A percentile compares a stretch with the other conserved stretches of the same genome.
phyloP scores from a whole-genome alignment of 768 basidiomycete species.

The Leccinum barrowsii region DNA sequence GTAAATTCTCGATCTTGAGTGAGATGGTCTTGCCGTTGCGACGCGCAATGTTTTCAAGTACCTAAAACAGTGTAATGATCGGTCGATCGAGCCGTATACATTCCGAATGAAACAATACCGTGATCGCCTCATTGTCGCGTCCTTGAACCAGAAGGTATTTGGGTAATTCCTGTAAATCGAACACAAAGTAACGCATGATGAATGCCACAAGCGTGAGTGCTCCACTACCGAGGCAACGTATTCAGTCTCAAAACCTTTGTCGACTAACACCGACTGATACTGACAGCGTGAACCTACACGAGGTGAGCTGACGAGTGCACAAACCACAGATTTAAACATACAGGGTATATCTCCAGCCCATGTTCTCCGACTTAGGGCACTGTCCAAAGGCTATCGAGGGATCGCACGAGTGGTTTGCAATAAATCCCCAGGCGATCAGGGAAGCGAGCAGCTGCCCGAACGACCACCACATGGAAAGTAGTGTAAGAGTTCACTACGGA shows the following conservation, averaged over 20 bases:
- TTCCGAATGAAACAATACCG: slow-evolving; percentile 25
- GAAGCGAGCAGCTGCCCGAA: slow-evolving; percentile 49
- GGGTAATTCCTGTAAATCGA: slow-evolving; percentile 58
- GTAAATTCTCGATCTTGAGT: slow-evolving; percentile 44
- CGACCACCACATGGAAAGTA: slow-evolving; percentile 55
- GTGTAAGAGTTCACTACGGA: slow-evolving; percentile 47
- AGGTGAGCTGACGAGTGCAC: neutral
- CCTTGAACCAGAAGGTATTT: slow-evolving; percentile 59
- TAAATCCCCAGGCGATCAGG: slow-evolving; percentile 52
- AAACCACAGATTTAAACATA: slow-evolving; percentile 16
- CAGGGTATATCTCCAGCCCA: slow-evolving; percentile 60
- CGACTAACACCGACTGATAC: slow-evolving; percentile 9
- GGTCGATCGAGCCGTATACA: neutral
- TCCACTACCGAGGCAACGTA: slow-evolving; percentile 31
- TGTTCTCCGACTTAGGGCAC: slow-evolving; percentile 48
- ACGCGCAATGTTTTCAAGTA: slow-evolving; percentile 46
- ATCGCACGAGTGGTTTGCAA: slow-evolving; percentile 52
- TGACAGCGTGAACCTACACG: slow-evolving; percentile 38
- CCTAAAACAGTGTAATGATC: slow-evolving; percentile 24
- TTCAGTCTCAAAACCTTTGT: slow-evolving; percentile 1
- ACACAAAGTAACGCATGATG: slow-evolving; percentile 51
- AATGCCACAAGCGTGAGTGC: slow-evolving; percentile 51
- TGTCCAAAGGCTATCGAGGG: slow-evolving; percentile 30
- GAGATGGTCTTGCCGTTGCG: slow-evolving; percentile 44
- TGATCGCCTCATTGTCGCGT: slow-evolving; percentile 53